Base-by-base conservation (phyloP, 306 rosid species). In the Casuarina equisetifolia region DNA sequence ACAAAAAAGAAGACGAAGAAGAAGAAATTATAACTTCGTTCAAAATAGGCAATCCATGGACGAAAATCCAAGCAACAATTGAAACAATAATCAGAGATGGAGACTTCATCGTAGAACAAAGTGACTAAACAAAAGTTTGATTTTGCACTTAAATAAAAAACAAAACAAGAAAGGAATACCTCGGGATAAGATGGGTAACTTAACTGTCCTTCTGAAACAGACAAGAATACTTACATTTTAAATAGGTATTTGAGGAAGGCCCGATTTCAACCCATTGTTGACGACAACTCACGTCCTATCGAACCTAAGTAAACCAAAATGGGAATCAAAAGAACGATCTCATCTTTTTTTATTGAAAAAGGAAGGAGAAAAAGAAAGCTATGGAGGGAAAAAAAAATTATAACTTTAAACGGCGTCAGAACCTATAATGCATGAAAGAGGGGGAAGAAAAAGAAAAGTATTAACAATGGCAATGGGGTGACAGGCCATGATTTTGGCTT, bases 241-340 rank as follows among this genome's bases (percentile, higher is more conserved):
- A 46, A 25, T 46, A 70, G 40, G 50, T 13, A 78, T 75, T 76
- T 50, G 73, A 52, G 74, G 48, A 72, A 38, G 58, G 20, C 36
- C 9, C 58, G 70, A 70, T 38, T 78, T 85, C 89, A 80, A 38
- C 92, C 88, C 86, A 88, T 88, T 36, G 70, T 76, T 81, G 75
- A 69, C 42, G 54, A 75, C 73, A 79, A 79, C 51, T 58, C 67
- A 73, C 76, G 62, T 70, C 48, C 59, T 44, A 76, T 77, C 73
- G 80, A 83, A 76, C 71, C 82, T 77, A 72, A 57, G 57, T 70
- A 9, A 74, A 73, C 55, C 53, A 50, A 79, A 70, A 76, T 54
- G 64, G 35, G 45, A 73, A 36, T 19, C 20, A 52, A 42, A 66
- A 35, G 4, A 35, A 63, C 40, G 16, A 62, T 62, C 43, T 40